Evolutionary conservation across 2,329 filamentous ascomycete genomes (phyloP).

Genomic region (Ceratocystis eucalypticola): DNA sequence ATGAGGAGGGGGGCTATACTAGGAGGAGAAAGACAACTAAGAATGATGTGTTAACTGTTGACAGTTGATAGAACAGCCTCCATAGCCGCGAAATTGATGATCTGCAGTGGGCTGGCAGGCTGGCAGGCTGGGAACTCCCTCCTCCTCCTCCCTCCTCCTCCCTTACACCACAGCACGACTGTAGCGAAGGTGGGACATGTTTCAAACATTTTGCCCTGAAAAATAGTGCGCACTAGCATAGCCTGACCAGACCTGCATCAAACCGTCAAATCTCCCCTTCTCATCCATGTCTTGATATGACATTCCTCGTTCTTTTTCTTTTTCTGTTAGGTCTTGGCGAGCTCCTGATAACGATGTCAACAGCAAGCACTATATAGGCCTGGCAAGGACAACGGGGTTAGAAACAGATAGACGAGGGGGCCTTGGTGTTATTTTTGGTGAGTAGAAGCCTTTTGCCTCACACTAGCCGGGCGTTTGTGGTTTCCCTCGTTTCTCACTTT

Average conservation of each 20-base stretch:
- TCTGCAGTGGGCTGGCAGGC: neutral
- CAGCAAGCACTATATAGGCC: too few relatives aligned
- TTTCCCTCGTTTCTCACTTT: neutral
- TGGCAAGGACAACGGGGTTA: neutral
- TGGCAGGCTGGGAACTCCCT: neutral
- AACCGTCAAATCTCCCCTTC: too few relatives aligned
- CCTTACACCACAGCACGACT: too few relatives aligned
- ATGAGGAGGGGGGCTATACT: neutral
- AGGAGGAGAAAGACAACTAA: neutral
- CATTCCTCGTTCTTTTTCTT: too few relatives aligned
- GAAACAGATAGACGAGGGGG: neutral
- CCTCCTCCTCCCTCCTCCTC: too few relatives aligned
- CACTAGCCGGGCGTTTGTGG: neutral
- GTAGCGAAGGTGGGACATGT: too few relatives aligned
- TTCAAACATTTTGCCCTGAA: neutral
- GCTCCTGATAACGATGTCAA: too few relatives aligned
- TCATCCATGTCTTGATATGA: too few relatives aligned
- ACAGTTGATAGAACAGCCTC: too few relatives aligned
- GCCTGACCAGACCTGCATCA: neutral
- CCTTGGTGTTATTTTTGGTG: neutral
- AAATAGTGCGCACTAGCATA: neutral
- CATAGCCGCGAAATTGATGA: too few relatives aligned
- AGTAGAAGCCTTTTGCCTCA: neutral
- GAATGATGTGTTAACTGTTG: neutral
- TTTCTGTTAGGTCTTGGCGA: too few relatives aligned